phyloP scores from a whole-genome alignment of 2,329 filamentous ascomycete species.

The Verticillium isaacii region DNA sequence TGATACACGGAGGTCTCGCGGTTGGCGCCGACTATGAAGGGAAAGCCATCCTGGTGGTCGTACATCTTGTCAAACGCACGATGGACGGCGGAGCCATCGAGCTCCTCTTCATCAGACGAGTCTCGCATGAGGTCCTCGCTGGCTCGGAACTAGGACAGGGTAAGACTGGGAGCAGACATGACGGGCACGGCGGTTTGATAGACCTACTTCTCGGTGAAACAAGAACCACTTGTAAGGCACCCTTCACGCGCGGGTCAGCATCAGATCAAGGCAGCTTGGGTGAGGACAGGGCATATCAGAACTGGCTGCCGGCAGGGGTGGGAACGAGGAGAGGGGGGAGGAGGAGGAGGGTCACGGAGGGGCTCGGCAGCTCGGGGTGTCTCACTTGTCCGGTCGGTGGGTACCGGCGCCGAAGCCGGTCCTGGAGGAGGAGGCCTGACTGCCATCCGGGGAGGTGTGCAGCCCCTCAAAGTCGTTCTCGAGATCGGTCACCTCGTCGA shows the following conservation, averaged over 20 bases:
- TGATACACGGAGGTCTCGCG: slow-evolving; percentile 34
- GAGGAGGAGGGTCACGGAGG: background rate
- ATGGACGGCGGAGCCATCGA: slow-evolving; percentile 49
- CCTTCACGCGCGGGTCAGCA: slow-evolving; percentile 3
- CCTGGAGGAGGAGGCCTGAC: slow-evolving; percentile 25
- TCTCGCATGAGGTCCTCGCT: slow-evolving; percentile 43
- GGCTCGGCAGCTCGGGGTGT: background rate
- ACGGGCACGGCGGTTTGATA: background rate
- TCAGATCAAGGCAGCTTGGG: background rate
- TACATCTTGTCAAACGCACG: slow-evolving; percentile 58
- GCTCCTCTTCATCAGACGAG: slow-evolving; percentile 53
- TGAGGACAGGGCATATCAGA: slow-evolving; percentile 11
- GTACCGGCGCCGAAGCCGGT: background rate
- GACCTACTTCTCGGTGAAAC: slow-evolving; percentile 45
- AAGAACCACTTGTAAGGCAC: slow-evolving; percentile 44
- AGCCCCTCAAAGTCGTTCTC: slow-evolving; percentile 51
- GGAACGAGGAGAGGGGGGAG: background rate
- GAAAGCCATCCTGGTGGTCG: slow-evolving; percentile 50
- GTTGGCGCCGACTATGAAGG: slow-evolving; percentile 47
- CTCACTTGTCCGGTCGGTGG: slow-evolving; percentile 17
- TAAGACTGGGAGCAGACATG: background rate
- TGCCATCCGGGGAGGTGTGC: slow-evolving; percentile 46
- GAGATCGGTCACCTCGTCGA: slow-evolving; percentile 51
- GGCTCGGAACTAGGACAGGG: slow-evolving; percentile 38
- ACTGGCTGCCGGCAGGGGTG: background rate